A percentile compares a stretch with the other conserved stretches of the same genome.
Conservation (phyloP, 305 asterid genomes). For the Petunia hybrid region DNA sequence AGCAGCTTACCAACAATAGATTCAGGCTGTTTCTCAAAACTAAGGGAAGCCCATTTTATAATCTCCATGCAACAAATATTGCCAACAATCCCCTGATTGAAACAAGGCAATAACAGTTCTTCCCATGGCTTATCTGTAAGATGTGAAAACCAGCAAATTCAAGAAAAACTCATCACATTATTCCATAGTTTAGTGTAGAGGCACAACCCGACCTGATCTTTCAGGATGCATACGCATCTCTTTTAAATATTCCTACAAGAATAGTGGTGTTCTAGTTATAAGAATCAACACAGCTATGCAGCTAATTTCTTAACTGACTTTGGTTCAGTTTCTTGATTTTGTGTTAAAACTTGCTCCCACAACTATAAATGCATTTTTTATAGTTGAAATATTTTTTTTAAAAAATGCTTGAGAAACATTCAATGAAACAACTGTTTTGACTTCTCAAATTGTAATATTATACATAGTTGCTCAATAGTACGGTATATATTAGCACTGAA, state of each 20-base stretch:
- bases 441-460: constrained; percentile 9
- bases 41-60: constrained; percentile 4
- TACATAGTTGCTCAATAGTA: neutral
- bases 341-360: neutral
- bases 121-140: constrained; percentile 19
- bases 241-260: constrained; percentile 14
- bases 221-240: neutral
- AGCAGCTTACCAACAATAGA: constrained; percentile 8
- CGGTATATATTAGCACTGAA: no score
- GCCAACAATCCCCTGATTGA: constrained; percentile 10
- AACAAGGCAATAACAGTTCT: neutral
- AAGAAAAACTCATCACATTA: neutral
- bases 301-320: constrained; percentile 11
- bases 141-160: constrained; percentile 22
- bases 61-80: constrained; percentile 5
- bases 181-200: neutral
- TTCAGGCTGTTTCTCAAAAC: neutral
- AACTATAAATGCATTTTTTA: neutral
- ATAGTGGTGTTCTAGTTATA: neutral
- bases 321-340: constrained; percentile 1
- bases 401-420: neutral
- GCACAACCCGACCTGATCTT: neutral
- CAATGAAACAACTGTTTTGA: neutral
- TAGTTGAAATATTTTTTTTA: neutral
- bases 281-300: neutral